Evolutionary conservation across 345 rosid species (phyloP).

Genomic region (Lepidium aucheri): DNA sequence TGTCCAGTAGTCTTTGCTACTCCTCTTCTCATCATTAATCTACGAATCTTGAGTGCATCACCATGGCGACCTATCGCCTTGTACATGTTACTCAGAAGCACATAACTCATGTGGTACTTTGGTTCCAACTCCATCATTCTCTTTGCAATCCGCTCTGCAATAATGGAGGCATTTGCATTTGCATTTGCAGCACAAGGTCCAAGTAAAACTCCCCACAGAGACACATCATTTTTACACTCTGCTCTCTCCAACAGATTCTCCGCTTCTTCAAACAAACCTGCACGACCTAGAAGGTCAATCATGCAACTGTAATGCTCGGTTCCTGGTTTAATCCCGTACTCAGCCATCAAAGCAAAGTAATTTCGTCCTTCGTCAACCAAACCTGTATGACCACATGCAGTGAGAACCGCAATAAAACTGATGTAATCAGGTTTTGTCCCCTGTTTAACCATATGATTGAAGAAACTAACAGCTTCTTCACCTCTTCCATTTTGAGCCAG

Average conservation of each 20-base stretch:
- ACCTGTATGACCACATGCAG: constrained; percentile 81
- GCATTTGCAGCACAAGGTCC: constrained; percentile 65
- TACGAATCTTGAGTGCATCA: constrained; percentile 65
- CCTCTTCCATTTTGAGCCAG: constrained; percentile 87
- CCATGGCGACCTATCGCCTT: constrained; percentile 63
- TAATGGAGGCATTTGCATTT: constrained; percentile 30
- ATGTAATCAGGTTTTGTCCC: constrained; percentile 68
- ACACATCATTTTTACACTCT: constrained; percentile 48
- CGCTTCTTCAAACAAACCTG: constrained; percentile 80
- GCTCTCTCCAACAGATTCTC: constrained; percentile 57
- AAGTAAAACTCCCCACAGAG: constrained; percentile 85
- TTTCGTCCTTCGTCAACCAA: constrained; percentile 57
- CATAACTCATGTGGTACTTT: constrained; percentile 66
- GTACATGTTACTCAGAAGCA: constrained; percentile 65
- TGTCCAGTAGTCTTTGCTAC: constrained; percentile 56
- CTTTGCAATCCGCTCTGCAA: constrained; percentile 76
- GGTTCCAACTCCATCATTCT: constrained; percentile 65
- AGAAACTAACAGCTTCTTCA: constrained; percentile 52
- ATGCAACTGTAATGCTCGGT: constrained; percentile 82
- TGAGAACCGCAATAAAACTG: constrained; percentile 75
- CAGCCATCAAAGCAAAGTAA: constrained; percentile 47
- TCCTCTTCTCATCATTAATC: constrained; percentile 57
- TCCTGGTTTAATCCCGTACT: constrained; percentile 55
- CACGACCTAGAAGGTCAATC: constrained; percentile 88
- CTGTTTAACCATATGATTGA: constrained; percentile 43